Conservation (phyloP, 352 stramenopile species). For the Phytophthora agathidicida region DNA sequence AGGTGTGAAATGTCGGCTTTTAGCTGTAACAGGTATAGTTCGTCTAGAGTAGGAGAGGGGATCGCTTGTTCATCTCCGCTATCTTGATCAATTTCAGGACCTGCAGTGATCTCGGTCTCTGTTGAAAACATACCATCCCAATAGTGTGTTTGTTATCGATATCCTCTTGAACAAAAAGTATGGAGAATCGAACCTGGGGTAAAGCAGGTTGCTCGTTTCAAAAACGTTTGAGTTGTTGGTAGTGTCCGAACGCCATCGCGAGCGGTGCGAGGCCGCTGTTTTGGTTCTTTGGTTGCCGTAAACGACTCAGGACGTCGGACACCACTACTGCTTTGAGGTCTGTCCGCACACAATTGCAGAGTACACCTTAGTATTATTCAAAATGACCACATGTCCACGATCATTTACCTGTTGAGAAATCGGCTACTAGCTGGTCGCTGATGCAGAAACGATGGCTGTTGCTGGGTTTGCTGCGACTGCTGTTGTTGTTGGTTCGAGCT, state of each 20-base stretch:
- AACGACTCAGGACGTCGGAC: conserved; percentile 35
- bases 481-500: conserved; percentile 9
- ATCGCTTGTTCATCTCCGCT: neutral
- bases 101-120: conserved; percentile 1
- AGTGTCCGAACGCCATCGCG: conserved; percentile 39
- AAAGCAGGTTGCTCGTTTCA: conserved; percentile 26
- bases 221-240: conserved; percentile 6
- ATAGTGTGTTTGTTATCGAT: no score
- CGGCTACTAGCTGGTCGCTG: conserved; percentile 29
- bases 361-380: neutral
- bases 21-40: conserved; percentile 61
- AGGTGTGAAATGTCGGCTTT: conserved; percentile 62
- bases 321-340: conserved; percentile 59
- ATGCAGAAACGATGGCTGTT: conserved; percentile 7
- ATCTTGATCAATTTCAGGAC: conserved; percentile 1
- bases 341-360: conserved; percentile 4
- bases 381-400: neutral
- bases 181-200: conserved; percentile 7
- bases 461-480: conserved; percentile 10
- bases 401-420: conserved; percentile 20
- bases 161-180: no score
- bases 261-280: conserved; percentile 58
- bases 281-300: conserved; percentile 12
- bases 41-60: conserved; percentile 18
- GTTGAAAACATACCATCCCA: no score